These are phyloP conservation scores for Lactarius evosmus DNA, from an alignment of 768 basidiomycete genomes.

Conservation along the genomic window DNA sequence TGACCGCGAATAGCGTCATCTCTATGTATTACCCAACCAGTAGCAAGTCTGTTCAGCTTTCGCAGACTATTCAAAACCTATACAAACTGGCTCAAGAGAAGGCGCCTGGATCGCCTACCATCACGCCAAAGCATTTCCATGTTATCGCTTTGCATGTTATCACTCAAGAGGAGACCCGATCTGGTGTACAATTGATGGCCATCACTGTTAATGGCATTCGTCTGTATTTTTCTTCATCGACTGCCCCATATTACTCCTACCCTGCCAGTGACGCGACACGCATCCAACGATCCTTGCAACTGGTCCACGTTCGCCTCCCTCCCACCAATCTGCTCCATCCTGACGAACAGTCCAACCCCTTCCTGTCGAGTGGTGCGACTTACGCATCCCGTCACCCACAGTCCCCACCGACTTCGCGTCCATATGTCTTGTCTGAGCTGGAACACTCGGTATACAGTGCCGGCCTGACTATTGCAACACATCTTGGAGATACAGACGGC, in stretches of 20 bases:
- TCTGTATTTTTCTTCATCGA: constrained; percentile 71
- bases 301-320: constrained; percentile 77
- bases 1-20: constrained; percentile 63
- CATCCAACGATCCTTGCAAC: constrained; percentile 50
- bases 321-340: constrained; percentile 74
- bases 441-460: constrained; percentile 64
- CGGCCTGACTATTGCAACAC: constrained; percentile 67
- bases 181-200: constrained; percentile 73
- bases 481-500: constrained; percentile 69
- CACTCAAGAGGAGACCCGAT: constrained; percentile 60
- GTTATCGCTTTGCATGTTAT: constrained; percentile 71
- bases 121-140: constrained; percentile 66
- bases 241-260: constrained; percentile 48
- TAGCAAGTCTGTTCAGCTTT: constrained; percentile 64
- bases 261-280: constrained; percentile 36
- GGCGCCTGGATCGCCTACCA: constrained; percentile 69
- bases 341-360: constrained; percentile 57
- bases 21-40: constrained; percentile 61
- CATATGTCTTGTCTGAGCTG: constrained; percentile 56
- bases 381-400: constrained; percentile 47
- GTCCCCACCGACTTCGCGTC: constrained; percentile 47
- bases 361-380: constrained; percentile 44
- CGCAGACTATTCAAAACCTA: constrained; percentile 73
- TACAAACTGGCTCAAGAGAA: constrained; percentile 79
- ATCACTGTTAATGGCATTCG: constrained; percentile 80